A percentile compares a stretch with the other conserved stretches of the same genome.
phyloP scores from a whole-genome alignment of 108 stramenopile species.

The Fragilaria crotonensis region DNA sequence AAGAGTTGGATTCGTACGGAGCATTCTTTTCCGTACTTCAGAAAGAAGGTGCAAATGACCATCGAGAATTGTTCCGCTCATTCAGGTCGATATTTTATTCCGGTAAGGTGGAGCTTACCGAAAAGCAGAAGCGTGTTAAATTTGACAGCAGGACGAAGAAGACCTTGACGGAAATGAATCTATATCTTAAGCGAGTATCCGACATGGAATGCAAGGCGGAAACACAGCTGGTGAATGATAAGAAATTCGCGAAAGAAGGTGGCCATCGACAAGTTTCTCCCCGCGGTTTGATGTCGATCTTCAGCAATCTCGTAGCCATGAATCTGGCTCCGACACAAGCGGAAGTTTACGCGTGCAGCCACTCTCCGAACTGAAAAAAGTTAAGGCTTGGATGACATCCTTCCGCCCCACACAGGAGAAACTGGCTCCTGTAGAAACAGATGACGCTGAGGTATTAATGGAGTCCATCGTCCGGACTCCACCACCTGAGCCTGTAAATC shows the following conservation, averaged over 20 bases:
- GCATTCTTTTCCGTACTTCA: neutral
- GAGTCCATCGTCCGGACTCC: too few relatives aligned
- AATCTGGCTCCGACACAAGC: neutral
- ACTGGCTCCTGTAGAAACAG: too few relatives aligned
- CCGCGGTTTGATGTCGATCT: neutral
- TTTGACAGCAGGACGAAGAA: constrained; percentile 38
- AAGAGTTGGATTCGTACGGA: constrained; percentile 1
- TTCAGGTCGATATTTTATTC: neutral
- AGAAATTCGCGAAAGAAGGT: constrained; percentile 10
- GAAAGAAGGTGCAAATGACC: constrained; percentile 7
- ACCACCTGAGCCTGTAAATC: neutral
- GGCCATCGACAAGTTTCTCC: neutral
- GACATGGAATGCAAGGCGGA: constrained; percentile 17
- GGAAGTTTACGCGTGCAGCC: too few relatives aligned
- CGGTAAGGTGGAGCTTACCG: neutral
- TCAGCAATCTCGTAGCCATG: neutral
- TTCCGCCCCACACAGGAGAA: neutral
- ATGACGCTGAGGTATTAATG: too few relatives aligned
- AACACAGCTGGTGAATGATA: constrained; percentile 40
- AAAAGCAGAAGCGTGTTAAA: constrained; percentile 9
- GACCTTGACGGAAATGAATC: constrained; percentile 26
- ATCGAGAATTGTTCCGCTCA: neutral
- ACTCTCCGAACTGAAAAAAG: constrained; percentile 12
- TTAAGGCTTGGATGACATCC: neutral
- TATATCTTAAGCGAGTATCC: constrained; percentile 15